Evolutionary conservation across 2,329 filamentous ascomycete genomes (phyloP), one percentile per base, ranked within the genome.

Genomic region (Sporothrix mexicana): DNA sequence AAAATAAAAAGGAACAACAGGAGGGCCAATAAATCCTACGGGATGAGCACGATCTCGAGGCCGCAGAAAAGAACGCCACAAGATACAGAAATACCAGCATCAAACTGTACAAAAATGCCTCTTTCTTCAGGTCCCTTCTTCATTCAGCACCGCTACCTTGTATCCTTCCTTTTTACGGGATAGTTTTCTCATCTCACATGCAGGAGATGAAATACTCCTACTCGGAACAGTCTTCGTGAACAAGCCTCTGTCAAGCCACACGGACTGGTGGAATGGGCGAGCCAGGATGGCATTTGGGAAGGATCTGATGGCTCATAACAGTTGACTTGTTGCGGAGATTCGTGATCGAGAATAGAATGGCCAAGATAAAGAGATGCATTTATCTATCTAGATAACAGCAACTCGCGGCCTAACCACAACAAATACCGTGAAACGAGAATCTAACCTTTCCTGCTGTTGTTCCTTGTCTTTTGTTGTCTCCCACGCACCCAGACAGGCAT

Each of bases 401-500:
- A 12, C 55, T 15, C 10, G 55, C 55, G 23, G 55, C 9, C 25
- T 15, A 20, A 53, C 51, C 30, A 36, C 15, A 30, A 15, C 23
- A 25, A 23, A 23, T n/a, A 25, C 57, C 1, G 3, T 41, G 57
- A 61, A 61, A 61, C 57, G 57, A 17, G 15, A 57, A 10, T 57
- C 20, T 36, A n/a, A n/a, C n/a, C n/a, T n/a, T n/a, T n/a, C 25
- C 17, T 13, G 7, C 25, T 6, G 12, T 41, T 23, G 8, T 36
- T 20, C 49, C 17, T 20, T 30, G 12, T 23, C 23, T 17, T 30
- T 41, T 41, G 30, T 36, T 4, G 30, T 41, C 57, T 41, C 57
- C 57, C 57, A 62, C 57, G 57, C 57, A 41, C 17, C 17, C 36
- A 36, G n/a, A 20, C 57, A 62, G 57, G 57, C 57, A 62, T 62